These are phyloP conservation scores for Gracilaria domingensis DNA, from an alignment of 23 red algal genomes.

Conservation along the genomic window DNA sequence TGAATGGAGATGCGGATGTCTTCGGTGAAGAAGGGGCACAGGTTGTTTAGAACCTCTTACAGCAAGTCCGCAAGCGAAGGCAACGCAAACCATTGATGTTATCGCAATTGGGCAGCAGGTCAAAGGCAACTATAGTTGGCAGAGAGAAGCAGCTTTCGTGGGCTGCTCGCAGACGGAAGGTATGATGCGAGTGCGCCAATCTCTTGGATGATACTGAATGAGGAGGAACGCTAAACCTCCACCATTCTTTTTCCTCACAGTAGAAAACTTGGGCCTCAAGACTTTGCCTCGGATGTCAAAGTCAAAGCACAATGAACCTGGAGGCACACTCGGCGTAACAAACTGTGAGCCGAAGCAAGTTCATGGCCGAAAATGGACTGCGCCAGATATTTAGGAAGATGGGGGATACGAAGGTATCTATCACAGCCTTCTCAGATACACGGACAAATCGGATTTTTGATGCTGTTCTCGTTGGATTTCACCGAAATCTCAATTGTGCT, in stretches of 20 bases:
- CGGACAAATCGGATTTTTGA: constrained; percentile 15
- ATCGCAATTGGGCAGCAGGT: background rate
- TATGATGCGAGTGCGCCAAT: too few relatives aligned
- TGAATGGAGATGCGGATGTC: background rate
- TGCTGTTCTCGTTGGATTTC: too few relatives aligned
- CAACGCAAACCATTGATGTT: background rate
- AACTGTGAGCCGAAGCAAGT: background rate
- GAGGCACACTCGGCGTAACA: too few relatives aligned
- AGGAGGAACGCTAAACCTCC: background rate
- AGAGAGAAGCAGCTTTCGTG: background rate
- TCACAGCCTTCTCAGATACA: too few relatives aligned
- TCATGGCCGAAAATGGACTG: background rate
- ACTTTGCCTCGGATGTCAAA: too few relatives aligned
- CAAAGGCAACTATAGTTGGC: background rate
- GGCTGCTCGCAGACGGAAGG: background rate
- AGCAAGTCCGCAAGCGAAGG: constrained; percentile 6
- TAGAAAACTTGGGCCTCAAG: too few relatives aligned
- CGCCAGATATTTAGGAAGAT: constrained; percentile 2
- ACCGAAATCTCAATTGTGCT: too few relatives aligned
- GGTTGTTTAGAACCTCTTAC: background rate
- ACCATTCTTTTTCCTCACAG: background rate
- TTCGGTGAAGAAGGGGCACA: background rate
- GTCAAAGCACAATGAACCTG: too few relatives aligned
- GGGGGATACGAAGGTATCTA: background rate
- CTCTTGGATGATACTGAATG: background rate